Percentiles rank a stretch among this genome's conserved stretches.
Evolutionary conservation across 345 rosid genomes (phyloP).

Genomic region (Combretum micranthum): DNA sequence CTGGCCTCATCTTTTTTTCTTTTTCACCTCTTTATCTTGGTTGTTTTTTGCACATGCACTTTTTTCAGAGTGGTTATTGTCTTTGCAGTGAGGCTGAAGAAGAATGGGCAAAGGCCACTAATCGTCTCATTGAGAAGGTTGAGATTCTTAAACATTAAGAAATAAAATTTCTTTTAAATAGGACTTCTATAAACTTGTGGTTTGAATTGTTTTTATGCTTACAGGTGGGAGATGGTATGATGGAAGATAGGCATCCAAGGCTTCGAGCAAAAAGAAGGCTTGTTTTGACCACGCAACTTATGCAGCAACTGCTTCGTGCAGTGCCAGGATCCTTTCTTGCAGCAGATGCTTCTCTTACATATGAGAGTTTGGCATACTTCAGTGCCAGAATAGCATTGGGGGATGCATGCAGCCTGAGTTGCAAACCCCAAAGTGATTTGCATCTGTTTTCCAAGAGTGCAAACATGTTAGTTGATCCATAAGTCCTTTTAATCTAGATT

Average conservation of each 20-base stretch:
- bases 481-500: neutral
- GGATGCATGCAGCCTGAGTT: slow-evolving; percentile 41
- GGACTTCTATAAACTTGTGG: no score
- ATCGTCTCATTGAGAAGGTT: slow-evolving; percentile 65
- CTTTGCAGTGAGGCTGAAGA: slow-evolving; percentile 46
- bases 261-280: slow-evolving; percentile 61
- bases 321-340: slow-evolving; percentile 38
- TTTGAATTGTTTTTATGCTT: slow-evolving; percentile 4
- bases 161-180: no score
- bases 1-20: no score
- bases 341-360: slow-evolving; percentile 33
- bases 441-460: slow-evolving; percentile 9
- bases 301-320: slow-evolving; percentile 55
- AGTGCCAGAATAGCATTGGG: slow-evolving; percentile 48
- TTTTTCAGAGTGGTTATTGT: neutral
- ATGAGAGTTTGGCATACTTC: slow-evolving; percentile 32
- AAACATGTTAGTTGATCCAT: slow-evolving; percentile 28
- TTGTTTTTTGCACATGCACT: no score
- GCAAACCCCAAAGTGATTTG: slow-evolving; percentile 13
- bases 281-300: slow-evolving; percentile 50
- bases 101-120: slow-evolving; percentile 55
- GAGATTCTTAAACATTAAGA: neutral
- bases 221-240: slow-evolving; percentile 38
- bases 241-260: slow-evolving; percentile 28
- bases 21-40: no score